Base-by-base conservation (phyloP, 768 basidiomycete genomes). In the Suillus placidus region DNA sequence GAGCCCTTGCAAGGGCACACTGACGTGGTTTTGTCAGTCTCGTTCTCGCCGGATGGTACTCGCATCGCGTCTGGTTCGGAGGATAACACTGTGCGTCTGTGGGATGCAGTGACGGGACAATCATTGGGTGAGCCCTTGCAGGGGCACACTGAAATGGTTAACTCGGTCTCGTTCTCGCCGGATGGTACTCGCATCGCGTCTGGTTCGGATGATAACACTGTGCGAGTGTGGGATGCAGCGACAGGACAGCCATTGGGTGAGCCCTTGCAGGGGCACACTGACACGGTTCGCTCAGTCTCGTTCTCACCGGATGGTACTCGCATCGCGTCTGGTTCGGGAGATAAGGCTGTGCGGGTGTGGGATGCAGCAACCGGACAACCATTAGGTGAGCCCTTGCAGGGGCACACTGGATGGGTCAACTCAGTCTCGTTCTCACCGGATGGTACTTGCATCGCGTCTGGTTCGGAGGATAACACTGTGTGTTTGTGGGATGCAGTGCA, bases 311-410 rank as follows among this genome's bases (percentile, higher is more conserved):
- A 64, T 47, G 64, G 64, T 10, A 64, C 40, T 20, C 35, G 63
- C 14, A 51, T 64, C 20, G 16, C 49, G 42, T 57, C 49, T 18
- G 60, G 47, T 26, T 26, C 61, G 0, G 4, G 7, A 9, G 64
- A 66, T 35, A 8, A 10, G 5, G 52, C 60, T 30, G 10, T 66
- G 16, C 66, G 64, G n/a, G 14, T 66, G 1, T 66, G 66, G 66
- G 40, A 75, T 38, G 40, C 61, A 61, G 64, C 49, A 10, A 75
- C 71, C 38, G 26, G 61, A 2, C 70, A 67, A 26, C 65, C 68
- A 8, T 52, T 76, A 64, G 57, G 42, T 4, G 18, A 43, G 42
- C 18, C 42, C 18, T 18, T 43, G 42, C 18, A 9, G 7, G 42
- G 42, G 42, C 18, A 43, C 42, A 43, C 13, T 9, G 10, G 3